phyloP scores from a whole-genome alignment of 2,329 filamentous ascomycete genomes.

The Alternaria longipes region DNA sequence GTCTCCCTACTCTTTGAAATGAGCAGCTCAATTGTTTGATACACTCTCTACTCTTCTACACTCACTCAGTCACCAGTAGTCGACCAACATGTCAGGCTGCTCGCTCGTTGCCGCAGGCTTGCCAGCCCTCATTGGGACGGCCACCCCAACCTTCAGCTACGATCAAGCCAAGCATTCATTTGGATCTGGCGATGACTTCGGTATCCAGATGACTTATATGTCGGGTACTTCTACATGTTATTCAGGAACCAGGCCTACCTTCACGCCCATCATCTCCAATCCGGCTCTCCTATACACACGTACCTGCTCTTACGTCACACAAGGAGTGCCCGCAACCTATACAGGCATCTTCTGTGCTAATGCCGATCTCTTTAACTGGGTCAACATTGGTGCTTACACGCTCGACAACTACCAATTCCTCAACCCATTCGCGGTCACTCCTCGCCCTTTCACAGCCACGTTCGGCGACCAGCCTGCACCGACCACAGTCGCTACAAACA shows the following conservation, averaged over 20 bases:
- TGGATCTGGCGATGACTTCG: constrained; percentile 15
- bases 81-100: constrained; percentile 19
- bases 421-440: neutral
- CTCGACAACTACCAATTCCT: constrained; percentile 3
- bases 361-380: constrained; percentile 9
- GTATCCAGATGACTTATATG: constrained; percentile 24
- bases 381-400: constrained; percentile 17
- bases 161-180: neutral
- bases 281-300: constrained; percentile 7
- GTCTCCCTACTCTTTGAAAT: neutral
- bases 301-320: constrained; percentile 11
- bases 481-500: constrained; percentile 3
- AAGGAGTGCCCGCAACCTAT: constrained; percentile 5
- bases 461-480: constrained; percentile 17
- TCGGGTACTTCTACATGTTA: constrained; percentile 22
- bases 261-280: constrained; percentile 24
- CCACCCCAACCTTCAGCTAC: constrained; percentile 23
- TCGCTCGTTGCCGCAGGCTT: constrained; percentile 22
- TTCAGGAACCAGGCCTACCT: constrained; percentile 10
- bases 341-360: constrained; percentile 11
- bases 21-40: neutral
- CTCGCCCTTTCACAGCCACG: constrained; percentile 7
- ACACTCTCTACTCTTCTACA: neutral
- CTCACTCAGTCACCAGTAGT: neutral
- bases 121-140: constrained; percentile 13